Base-by-base conservation (phyloP, 2,329 filamentous ascomycete genomes). In the Cadophora luteo-olivacea region DNA sequence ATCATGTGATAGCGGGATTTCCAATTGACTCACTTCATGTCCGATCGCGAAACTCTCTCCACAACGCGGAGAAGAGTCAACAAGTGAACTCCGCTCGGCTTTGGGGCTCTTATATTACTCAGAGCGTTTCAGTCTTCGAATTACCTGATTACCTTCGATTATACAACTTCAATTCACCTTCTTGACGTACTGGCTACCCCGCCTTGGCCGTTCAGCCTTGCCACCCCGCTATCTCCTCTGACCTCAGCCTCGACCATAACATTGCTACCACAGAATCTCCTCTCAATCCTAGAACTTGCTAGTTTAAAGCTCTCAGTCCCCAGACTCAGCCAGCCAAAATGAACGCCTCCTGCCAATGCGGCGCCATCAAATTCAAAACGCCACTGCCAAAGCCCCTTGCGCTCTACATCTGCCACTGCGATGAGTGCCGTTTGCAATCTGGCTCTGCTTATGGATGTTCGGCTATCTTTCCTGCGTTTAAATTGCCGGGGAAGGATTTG, bases 391-490 rank as follows among this genome's bases (percentile, higher is more conserved):
- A 85, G 67, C 90, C 90, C 0, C 79, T 91, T 54, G 85, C 85
- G n/a, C 80, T 92, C 62, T 92, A 90, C 78, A 87, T 92, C 76
- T 92, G 90, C 80, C 91, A 92, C 80, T 92, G 91, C 78, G 79
- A 82, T 66, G 85, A 89, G 76, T 92, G 90, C 78, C 85, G 87
- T 60, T 84, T 86, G 67, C 90, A 92, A 80, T 87, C 88, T 36
- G 82, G 86, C 65, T 89, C 88, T 8, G 88, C 90, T 0, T 92
- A 90, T 78, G 90, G 89, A 33, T 86, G 89, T 38, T 89, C 88
- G 45, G 90, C 90, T 72, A 91, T 91, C 69, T 92, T 91, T 73
- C 90, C 89, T 0, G 82, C 82, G n/a, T 92, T 92, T 69, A 77
- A 81, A 11, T 79, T 92, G 33, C 87, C 88, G 0, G 70, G 79